Evolutionary conservation across 257 asterid species (phyloP), one percentile per base, ranked within the genome.

Genomic region (Penstemon barbatus): DNA sequence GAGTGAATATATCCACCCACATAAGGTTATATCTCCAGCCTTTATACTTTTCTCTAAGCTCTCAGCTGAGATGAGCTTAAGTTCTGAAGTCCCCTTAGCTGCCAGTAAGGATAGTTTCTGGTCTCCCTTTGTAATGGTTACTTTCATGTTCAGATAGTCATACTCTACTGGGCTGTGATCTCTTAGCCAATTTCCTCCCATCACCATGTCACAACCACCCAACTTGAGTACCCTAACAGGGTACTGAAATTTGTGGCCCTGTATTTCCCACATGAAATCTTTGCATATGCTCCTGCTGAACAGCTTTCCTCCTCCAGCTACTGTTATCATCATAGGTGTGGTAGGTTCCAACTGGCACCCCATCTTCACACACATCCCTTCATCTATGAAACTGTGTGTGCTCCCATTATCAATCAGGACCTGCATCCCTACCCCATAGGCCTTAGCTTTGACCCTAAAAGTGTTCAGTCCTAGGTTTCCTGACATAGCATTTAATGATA

Each of bases 91-190:
- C 0, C 4, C 7, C 1, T 4, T 4, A 0, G 3, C 37, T 1
- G 37, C 8, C 0, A 56, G 5, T 3, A 3, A 19, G 1, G 4
- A 3, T 36, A 19, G 8, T 4, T 7, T 7, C 4, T 6, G 1
- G 2, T 5, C 7, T 0, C 8, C 7, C 8, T 0, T 9, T 1
- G 12, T 5, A 4, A 19, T 1, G 3, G 4, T 4, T 0, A 19
- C 3, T 1, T 4, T 33, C 42, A 56, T 56, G 0, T 25, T 25
- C 0, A 4, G 4, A 58, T 58, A 37, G 3, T 37, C 48, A 8
- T 37, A 37, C 8, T 58, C 44, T 8, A 58, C 8, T 0, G 64
- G 18, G 12, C 3, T 58, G 3, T 37, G 8, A 0, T 2, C 5
- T 5, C 25, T 58, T 8, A 58, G 4, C 46, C 46, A 58, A 39